Evolutionary conservation across 176 grass and related monocot genomes (phyloP).

Genomic region (Tillandsia fasciculata): DNA sequence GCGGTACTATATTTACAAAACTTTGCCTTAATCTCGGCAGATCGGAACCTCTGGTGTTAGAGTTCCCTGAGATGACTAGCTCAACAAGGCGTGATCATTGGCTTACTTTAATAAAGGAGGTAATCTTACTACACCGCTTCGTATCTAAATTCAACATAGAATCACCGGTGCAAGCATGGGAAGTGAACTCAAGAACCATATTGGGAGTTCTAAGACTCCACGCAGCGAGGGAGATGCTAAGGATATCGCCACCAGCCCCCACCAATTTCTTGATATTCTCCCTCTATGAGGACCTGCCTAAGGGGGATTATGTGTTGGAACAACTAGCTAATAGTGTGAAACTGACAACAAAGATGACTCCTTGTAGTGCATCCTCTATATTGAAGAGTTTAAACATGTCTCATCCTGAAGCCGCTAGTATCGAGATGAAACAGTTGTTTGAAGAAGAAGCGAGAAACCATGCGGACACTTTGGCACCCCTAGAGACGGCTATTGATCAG

Average conservation of each 20-base stretch:
- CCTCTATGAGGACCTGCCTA: slow-evolving; percentile 65
- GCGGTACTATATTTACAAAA: neutral
- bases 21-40: slow-evolving; percentile 25
- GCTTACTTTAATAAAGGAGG: slow-evolving; percentile 76
- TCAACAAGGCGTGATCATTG: slow-evolving; percentile 80
- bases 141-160: slow-evolving; percentile 50
- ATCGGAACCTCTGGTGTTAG: slow-evolving; percentile 72
- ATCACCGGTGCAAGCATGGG: slow-evolving; percentile 49
- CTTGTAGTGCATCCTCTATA: slow-evolving; percentile 54
- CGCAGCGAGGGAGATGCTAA: slow-evolving; percentile 72
- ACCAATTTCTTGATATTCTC: slow-evolving; percentile 70
- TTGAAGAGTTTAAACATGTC: slow-evolving; percentile 54
- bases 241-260: slow-evolving; percentile 64
- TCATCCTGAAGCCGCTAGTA: slow-evolving; percentile 11
- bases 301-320: slow-evolving; percentile 76
- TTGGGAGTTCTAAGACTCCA: slow-evolving; percentile 86
- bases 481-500: slow-evolving; percentile 51
- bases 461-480: slow-evolving; percentile 26
- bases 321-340: slow-evolving; percentile 67
- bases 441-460: slow-evolving; percentile 30
- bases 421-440: slow-evolving; percentile 30
- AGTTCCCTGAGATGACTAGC: slow-evolving; percentile 87
- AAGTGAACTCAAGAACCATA: slow-evolving; percentile 58
- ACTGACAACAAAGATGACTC: slow-evolving; percentile 44
- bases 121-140: slow-evolving; percentile 63